Base-by-base conservation (phyloP, 768 basidiomycete genomes). In the Kwoniella bestiolae region DNA sequence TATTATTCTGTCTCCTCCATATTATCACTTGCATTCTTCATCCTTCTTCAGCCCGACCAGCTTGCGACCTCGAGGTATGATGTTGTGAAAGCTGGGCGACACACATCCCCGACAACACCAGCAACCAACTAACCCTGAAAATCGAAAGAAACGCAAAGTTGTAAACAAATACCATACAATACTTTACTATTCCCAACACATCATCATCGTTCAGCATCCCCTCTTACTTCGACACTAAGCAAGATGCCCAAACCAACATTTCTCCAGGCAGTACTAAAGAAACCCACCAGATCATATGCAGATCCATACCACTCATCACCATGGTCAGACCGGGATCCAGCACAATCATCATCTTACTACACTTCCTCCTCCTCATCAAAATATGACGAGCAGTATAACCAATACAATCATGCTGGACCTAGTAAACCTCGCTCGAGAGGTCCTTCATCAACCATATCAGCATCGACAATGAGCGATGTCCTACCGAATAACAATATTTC, bases 191-290 rank as follows among this genome's bases (percentile, higher is more conserved):
- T 53, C 51, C 51, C 29, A 11, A 21, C n/a, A 53, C 51, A 56
- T n/a, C n/a, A n/a, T n/a, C n/a, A n/a, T n/a, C n/a, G n/a, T n/a
- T n/a, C 41, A 6, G 7, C 57, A 14, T 59, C 57, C 31, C n/a
- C 31, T 31, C 12, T 46, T 14, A 12, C 16, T 6, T 28, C 57
- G 5, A 41, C 16, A 25, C 29, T 23, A 44, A 25, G 11, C 62
- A 68, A 14, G 63, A 78, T 78, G 76, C 76, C 76, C 11, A 74
- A 72, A 69, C 74, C 76, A 16, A 78, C 72, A 32, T 74, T 78
- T 52, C 58, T 78, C 25, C 76, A 78, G 50, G 23, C 70, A 8
- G 76, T 75, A 9, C 58, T 78, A 12, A 50, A 69, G 25, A 78
- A 78, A 55, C 76, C 76, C n/a, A 72, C 76, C 0, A 55, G 74